Evolutionary conservation across 2,329 filamentous ascomycete species (phyloP), one percentile per base, ranked within the genome.

Genomic region (Pezicula neosporulosa): DNA sequence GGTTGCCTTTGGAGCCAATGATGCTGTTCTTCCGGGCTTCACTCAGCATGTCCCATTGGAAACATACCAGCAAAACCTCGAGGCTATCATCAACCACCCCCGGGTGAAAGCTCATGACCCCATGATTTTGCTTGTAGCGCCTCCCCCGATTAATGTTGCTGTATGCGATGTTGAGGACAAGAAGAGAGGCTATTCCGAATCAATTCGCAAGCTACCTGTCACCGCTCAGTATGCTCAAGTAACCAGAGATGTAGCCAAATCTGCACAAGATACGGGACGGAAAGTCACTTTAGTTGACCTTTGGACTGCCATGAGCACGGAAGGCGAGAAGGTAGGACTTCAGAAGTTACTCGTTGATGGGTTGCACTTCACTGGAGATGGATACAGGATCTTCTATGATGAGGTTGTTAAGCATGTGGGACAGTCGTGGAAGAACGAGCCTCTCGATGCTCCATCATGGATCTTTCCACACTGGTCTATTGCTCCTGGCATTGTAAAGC

Each of bases 1-100:
- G 37, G 71, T 96, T 52, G 86, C 96, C 58, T 85, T 97, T 54
- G 94, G 94, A 16, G 90, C 94, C 60, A 97, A 99, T 66, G 94
- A 97, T 69, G 86, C 93, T 3, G 85, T 85, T 49, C 68, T 95
- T 3, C 79, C 83, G 3, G 72, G 78, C 4, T 75, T 76, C 4
- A 83, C 82, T 9, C 94, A 97, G 69, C 84, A 93, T 67, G 81
- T 97, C 7, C 82, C 89, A 1, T 69, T 96, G n/a, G 78, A 85
- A 1, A 39, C 83, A 54, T 97, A 90, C 74, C 83, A 81, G 66
- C 70, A 78, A 50, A 95, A 96, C 64, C 71, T 96, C 44, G 76
- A 69, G 56, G 75, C 73, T 24, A 90, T 97, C 60, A 72, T 95
- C 62, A 82, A 76, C 3, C 89, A 97, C 68, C 82, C 86, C 7